Conservation (phyloP, 1,139 yeast genomes). For the Geotrichum restrictum region DNA sequence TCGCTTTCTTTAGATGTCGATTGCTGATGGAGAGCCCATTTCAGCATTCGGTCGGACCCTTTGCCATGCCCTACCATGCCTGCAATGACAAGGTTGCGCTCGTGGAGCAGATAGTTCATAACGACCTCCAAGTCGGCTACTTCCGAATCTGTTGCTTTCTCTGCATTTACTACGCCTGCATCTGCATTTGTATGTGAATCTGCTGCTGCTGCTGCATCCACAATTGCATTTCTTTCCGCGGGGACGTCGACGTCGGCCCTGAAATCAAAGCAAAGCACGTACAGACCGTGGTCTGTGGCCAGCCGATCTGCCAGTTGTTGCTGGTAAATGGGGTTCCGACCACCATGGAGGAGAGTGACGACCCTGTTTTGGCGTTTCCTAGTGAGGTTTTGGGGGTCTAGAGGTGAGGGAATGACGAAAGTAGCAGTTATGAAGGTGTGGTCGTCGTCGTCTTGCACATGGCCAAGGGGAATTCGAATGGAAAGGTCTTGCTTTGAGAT, state of each 20-base stretch:
- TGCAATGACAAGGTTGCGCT: slow-evolving; percentile 41
- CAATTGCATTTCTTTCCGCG: too few species aligned
- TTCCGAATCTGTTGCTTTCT: slow-evolving; percentile 58
- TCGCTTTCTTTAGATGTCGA: too few species aligned
- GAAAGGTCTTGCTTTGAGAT: slow-evolving; percentile 17
- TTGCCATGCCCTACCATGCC: slow-evolving; percentile 64
- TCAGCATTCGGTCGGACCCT: slow-evolving; percentile 70
- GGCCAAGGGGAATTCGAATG: slow-evolving; percentile 18
- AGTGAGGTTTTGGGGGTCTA: not conserved
- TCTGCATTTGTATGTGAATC: too few species aligned
- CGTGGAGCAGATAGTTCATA: slow-evolving; percentile 41
- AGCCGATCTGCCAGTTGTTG: slow-evolving; percentile 56
- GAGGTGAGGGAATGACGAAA: slow-evolving; percentile 13
- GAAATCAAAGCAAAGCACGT: slow-evolving; percentile 73
- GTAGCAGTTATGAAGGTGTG: slow-evolving; percentile 19
- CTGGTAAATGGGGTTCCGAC: slow-evolving; percentile 75
- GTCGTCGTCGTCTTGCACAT: slow-evolving; percentile 14
- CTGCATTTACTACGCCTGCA: too few species aligned
- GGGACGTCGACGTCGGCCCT: slow-evolving; percentile 56
- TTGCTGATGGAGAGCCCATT: slow-evolving; percentile 57
- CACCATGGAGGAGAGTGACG: slow-evolving; percentile 64
- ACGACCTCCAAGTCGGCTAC: slow-evolving; percentile 56
- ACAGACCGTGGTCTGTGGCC: slow-evolving; percentile 57
- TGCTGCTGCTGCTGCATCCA: too few species aligned
- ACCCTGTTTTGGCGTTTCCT: slow-evolving; percentile 32